Evolutionary conservation across 495 filamentous ascomycete genomes (phyloP), one percentile per base, ranked within the genome.

Genomic region (Hyaloscypha finlandica): DNA sequence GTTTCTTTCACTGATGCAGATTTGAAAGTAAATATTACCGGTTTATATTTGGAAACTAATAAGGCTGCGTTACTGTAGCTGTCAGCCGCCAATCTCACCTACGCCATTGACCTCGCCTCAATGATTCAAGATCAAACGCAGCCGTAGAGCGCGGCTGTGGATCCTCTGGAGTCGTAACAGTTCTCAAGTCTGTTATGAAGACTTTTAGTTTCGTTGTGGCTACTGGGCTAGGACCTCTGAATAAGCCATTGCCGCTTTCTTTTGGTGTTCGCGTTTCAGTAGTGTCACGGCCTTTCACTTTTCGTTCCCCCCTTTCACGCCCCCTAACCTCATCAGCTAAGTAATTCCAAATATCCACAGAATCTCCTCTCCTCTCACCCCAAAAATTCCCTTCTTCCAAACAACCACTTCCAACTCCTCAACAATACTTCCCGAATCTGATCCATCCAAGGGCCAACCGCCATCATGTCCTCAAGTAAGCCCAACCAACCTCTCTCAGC

Each of bases 381-480:
- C 9, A 19, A 48, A 6, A 19, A 19, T 19, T 19, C 16, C 42
- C 3, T 19, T 48, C 42, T 19, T 48, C 16, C 4, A 48, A 14
- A 14, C 9, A 6, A 11, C 16, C 42, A 4, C 6, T 11, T 4
- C 12, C 35, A 37, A 12, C 11, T 48, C 42, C 9, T 48, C 42
- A 12, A 16, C 42, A 48, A 48, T 19, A 14, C 16, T 48, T 19
- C 16, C 16, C 42, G 12, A 48, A 48, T 19, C 42, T 12, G 4
- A 19, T 48, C 11, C 16, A 2, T 48, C 42, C 16, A 4, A 2
- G 16, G 42, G 16, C 8, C 39, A 20, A 33, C 30, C 32, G 5
- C 31, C 22, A 59, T 20, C 56, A 59, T 59, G 56, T 59, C 56
- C 14, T 59, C 42, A 31, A 25, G 37, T 39, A 31, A 29, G 35